Base-by-base conservation (phyloP, 768 basidiomycete species). In the Crepidotus variabilis region DNA sequence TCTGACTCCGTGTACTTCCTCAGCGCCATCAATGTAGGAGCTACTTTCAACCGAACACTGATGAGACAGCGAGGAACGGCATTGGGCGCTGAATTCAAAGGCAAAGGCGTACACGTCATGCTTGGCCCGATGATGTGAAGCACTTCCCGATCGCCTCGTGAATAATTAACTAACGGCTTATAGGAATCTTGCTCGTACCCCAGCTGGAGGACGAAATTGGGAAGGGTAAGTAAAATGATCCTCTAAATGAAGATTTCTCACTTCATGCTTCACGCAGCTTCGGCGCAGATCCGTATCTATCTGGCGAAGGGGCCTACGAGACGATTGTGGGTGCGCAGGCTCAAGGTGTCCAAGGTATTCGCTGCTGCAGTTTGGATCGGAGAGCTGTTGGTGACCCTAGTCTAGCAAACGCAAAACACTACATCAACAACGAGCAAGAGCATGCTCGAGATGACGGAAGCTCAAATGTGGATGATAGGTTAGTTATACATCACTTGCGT, bases 51-150 rank as follows among this genome's bases (percentile, higher is more conserved):
- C 59, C 74, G 81, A 35, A 75, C 74, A 6, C 69, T 88, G 23
- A 85, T 87, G 72, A 74, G 78, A 59, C 70, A 76, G 49, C 75
- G 85, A 35, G 86, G 82, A 10, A 67, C 65, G 16, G 81, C 82
- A 0, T 77, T 88, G 65, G 86, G 85, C 1, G 65, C 73, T 21
- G 87, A 88, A 64, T 82, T 82, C 69, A 74, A 72, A 47, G 82
- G 78, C 39, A 84, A 85, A 67, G 87, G 87, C 22, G 77, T 83
- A 8, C 65, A 87, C 66, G 77, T 82, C 51, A 76, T 71, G 8
- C 69, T 83, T 16, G 79, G 78, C 1, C 81, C 81, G 1, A 75
- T 75, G 69, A 81, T 81, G 78, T 77, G 56, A 7, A 72, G 66
- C 8, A 8, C 32, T 23, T 16, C 5, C 35, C 18, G 7, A 53